Conservation (phyloP, 1,139 yeast genomes). For the Protomyces lactucae-debilis region DNA sequence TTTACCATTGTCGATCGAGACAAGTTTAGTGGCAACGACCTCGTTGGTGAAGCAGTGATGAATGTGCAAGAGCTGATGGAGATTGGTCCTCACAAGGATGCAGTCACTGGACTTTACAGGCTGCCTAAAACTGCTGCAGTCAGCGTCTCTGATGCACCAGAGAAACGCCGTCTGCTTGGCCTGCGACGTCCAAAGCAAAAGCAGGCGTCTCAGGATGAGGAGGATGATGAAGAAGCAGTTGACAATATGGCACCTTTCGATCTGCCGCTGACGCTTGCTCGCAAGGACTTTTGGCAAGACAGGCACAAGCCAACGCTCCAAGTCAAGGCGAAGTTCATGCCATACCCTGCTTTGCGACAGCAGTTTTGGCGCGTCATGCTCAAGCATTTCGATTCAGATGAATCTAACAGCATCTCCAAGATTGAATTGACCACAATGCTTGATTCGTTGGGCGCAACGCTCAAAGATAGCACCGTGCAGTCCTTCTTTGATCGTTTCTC, state of each 20-base stretch:
- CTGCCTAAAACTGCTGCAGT: background rate
- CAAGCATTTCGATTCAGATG: constrained; percentile 50
- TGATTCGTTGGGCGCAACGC: constrained; percentile 58
- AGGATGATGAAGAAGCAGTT: background rate
- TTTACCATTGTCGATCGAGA: constrained; percentile 81
- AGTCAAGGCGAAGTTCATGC: constrained; percentile 60
- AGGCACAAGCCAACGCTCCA: constrained; percentile 53
- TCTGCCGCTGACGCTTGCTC: constrained; percentile 37
- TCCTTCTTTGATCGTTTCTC: constrained; percentile 42
- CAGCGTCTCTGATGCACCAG: background rate
- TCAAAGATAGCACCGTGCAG: constrained; percentile 37
- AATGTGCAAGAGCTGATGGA: constrained; percentile 50
- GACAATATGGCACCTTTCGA: constrained; percentile 4
- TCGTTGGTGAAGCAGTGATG: constrained; percentile 62
- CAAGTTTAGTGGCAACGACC: constrained; percentile 72
- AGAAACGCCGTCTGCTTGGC: constrained; percentile 2
- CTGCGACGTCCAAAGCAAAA: constrained; percentile 1
- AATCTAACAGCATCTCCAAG: constrained; percentile 47
- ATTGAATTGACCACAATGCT: constrained; percentile 56
- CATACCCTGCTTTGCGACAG: constrained; percentile 60
- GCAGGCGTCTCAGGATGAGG: background rate
- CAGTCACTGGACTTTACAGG: constrained; percentile 33
- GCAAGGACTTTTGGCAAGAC: constrained; percentile 38
- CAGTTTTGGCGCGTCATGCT: constrained; percentile 67
- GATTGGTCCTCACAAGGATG: constrained; percentile 38